Evolutionary conservation across 805 yeast species (phyloP).

Genomic region (Candida peoriensis): DNA sequence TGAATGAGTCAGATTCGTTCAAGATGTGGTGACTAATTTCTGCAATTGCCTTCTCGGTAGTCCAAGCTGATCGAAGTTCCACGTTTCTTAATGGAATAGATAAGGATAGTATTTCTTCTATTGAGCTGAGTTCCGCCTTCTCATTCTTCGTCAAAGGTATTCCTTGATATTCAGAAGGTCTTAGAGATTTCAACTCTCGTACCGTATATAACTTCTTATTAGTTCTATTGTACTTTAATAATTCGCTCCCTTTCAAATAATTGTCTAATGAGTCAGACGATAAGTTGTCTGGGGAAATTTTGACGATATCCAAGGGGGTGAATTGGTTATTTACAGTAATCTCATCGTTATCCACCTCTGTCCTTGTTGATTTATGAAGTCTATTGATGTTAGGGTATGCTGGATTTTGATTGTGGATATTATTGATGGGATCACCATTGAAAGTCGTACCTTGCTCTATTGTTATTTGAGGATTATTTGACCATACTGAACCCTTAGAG

Average conservation of each 20-base stretch:
- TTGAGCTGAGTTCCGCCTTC: neutral
- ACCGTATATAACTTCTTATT: slow-evolving; percentile 11
- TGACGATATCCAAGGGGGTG: slow-evolving; percentile 9
- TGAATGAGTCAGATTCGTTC: slow-evolving; percentile 17
- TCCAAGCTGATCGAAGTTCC: slow-evolving; percentile 21
- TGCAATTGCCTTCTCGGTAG: slow-evolving; percentile 21
- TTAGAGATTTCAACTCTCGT: slow-evolving; percentile 14
- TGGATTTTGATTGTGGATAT: slow-evolving; percentile 8
- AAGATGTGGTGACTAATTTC: slow-evolving; percentile 17
- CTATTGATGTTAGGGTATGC: slow-evolving; percentile 16
- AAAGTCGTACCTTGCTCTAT: slow-evolving; percentile 2
- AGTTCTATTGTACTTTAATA: neutral
- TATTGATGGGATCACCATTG: neutral
- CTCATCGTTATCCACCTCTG: too few species aligned
- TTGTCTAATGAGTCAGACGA: slow-evolving; percentile 2
- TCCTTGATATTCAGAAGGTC: slow-evolving; percentile 15
- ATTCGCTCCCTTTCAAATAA: too few species aligned
- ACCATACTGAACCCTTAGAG: slow-evolving; percentile 19
- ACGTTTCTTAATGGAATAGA: slow-evolving; percentile 9
- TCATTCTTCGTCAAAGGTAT: slow-evolving; percentile 8
- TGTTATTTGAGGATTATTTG: slow-evolving; percentile 9
- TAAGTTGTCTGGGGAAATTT: slow-evolving; percentile 5
- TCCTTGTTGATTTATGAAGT: too few species aligned
- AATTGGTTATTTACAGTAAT: too few species aligned
- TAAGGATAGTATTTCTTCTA: slow-evolving; percentile 6